Base-by-base conservation (phyloP, 2,329 filamentous ascomycete genomes). In the Cercospora citrullina region DNA sequence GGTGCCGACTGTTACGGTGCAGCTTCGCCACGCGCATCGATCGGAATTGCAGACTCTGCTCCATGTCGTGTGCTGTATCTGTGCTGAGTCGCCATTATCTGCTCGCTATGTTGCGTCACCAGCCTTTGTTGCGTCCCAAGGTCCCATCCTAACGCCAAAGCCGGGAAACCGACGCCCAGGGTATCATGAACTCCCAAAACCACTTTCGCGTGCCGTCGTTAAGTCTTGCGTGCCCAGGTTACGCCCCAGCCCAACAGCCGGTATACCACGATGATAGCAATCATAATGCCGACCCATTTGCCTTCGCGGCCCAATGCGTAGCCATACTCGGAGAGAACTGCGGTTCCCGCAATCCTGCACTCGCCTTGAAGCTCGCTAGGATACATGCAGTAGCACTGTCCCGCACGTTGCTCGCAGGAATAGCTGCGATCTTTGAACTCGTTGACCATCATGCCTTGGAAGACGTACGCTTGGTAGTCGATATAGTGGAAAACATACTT, bases 371-470 rank as follows among this genome's bases (percentile, higher is more conserved):
- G 76, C 67, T 84, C 82, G 9, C 86, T 89, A 30, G 83, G 78
- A 76, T 89, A 94, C 87, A 91, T 91, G 80, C 91, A 95, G 45
- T 84, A 84, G 72, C 88, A 92, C 0, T 78, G 79, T 7, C 68
- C 68, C 12, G 60, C 66, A 14, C 58, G 21, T 5, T 23, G 26
- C 28, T 66, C 68, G 63, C 91, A 94, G 4, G 79, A 75, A 76
- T 91, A 96, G 2, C 80, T 84, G 7, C 91, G 82, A 14, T 84
- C 72, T 1, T 82, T 81, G 77, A 96, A 95, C 80, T 96, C 91
- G 75, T 95, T 96, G 63, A 94, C 89, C 91, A 96, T 95, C 92
- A 96, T 95, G 14, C 91, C 92, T 76, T 94, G 88, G 77, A 96
- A 96, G 3, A 96, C 92, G 74, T 94, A 96, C 51, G 84, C 83